Conservation (phyloP, 1,139 yeast genomes). For the Geotrichum carabidarum region DNA sequence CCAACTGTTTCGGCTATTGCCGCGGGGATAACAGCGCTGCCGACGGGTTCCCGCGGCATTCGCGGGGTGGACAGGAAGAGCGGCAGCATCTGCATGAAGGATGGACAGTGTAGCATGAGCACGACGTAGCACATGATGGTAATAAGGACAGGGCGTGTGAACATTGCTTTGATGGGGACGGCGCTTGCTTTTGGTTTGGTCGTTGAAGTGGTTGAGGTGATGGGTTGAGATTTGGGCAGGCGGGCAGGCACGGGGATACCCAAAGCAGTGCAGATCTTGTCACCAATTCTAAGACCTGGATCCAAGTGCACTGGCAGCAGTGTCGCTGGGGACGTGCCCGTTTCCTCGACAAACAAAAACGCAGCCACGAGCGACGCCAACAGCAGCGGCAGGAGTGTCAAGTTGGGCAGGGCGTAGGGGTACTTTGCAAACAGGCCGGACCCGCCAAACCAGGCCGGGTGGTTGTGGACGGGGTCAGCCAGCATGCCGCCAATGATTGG, state of each 20-base stretch:
- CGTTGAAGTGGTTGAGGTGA: not conserved
- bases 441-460: constrained; percentile 22
- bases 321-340: constrained; percentile 38
- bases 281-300: constrained; percentile 39
- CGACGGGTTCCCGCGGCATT: constrained; percentile 23
- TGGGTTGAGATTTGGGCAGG: not conserved
- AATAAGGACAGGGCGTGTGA: constrained; percentile 30
- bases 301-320: constrained; percentile 48
- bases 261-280: constrained; percentile 16
- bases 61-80: constrained; percentile 53
- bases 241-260: constrained; percentile 3
- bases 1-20: not conserved
- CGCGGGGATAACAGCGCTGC: not conserved
- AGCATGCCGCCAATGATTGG: constrained; percentile 42
- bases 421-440: constrained; percentile 37
- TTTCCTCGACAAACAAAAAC: constrained; percentile 54
- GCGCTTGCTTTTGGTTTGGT: not conserved
- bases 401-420: constrained; percentile 58
- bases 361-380: constrained; percentile 41
- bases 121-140: constrained; percentile 28
- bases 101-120: constrained; percentile 48
- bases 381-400: constrained; percentile 45
- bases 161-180: not conserved
- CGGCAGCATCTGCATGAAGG: constrained; percentile 55
- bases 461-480: constrained; percentile 36